phyloP scores from a whole-genome alignment of 306 rosid genomes.

The Casuarina glauca region DNA sequence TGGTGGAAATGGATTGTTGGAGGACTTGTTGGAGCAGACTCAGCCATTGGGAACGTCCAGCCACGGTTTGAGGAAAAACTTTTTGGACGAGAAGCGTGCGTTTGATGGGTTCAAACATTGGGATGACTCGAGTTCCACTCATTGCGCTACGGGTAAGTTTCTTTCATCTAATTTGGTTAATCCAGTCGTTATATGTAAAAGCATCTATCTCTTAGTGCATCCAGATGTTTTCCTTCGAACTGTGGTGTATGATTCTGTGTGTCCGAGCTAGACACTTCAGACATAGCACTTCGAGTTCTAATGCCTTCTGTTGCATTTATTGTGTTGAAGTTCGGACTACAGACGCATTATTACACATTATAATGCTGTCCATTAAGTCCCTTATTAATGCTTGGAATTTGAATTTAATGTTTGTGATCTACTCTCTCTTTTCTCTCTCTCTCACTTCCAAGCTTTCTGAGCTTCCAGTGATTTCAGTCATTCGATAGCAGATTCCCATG shows the following conservation, averaged over 20 bases:
- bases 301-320: background rate
- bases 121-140: constrained; percentile 39
- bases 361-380: background rate
- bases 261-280: background rate
- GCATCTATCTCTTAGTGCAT: background rate
- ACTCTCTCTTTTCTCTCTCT: background rate
- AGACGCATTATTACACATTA: background rate
- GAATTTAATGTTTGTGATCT: background rate
- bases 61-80: constrained; percentile 32
- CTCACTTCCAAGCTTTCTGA: background rate
- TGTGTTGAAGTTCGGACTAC: background rate
- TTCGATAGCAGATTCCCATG: too few species aligned
- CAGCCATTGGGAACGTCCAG: constrained; percentile 37
- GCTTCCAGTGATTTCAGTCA: background rate
- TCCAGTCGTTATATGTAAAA: background rate
- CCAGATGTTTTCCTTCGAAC: background rate
- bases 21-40: constrained; percentile 60
- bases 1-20: constrained; percentile 39
- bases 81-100: constrained; percentile 42
- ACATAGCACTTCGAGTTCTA: background rate
- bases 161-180: background rate
- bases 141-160: constrained; percentile 44
- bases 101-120: constrained; percentile 41
- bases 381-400: background rate
- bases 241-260: background rate